These are phyloP conservation scores for Coix lacrymajobi DNA, from an alignment of 176 grass and related monocot species.

Conservation along the genomic window DNA sequence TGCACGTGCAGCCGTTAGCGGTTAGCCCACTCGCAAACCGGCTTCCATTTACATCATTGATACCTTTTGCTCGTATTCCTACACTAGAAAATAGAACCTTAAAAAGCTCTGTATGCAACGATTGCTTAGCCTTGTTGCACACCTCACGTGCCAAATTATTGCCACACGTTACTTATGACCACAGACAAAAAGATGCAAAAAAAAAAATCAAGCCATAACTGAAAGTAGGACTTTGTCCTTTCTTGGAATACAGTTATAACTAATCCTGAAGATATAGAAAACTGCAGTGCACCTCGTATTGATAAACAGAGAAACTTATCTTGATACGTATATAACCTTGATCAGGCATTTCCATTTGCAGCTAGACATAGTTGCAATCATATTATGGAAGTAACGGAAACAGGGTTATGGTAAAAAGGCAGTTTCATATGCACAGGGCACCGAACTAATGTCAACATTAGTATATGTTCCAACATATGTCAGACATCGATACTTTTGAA, in stretches of 20 bases:
- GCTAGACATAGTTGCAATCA: background rate
- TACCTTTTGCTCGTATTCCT: background rate
- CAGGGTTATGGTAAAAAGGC: background rate
- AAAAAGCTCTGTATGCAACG: background rate
- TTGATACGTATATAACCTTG: background rate
- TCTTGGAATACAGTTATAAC: background rate
- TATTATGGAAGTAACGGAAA: background rate
- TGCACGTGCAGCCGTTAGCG: background rate
- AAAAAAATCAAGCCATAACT: background rate
- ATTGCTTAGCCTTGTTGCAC: background rate
- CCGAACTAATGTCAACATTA: background rate
- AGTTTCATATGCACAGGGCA: background rate
- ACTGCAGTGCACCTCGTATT: background rate
- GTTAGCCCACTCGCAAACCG: background rate
- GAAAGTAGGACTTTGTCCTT: background rate
- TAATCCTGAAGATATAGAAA: background rate
- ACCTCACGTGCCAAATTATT: background rate
- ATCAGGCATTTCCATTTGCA: background rate
- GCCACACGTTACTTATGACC: background rate
- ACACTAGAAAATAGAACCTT: background rate
- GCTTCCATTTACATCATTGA: background rate
- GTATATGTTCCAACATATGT: background rate
- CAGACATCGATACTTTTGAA: background rate
- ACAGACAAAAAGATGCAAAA: background rate
- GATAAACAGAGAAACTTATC: background rate